Conservation (phyloP, 108 stramenopile genomes). For the Pseudonitzschia pungens region DNA sequence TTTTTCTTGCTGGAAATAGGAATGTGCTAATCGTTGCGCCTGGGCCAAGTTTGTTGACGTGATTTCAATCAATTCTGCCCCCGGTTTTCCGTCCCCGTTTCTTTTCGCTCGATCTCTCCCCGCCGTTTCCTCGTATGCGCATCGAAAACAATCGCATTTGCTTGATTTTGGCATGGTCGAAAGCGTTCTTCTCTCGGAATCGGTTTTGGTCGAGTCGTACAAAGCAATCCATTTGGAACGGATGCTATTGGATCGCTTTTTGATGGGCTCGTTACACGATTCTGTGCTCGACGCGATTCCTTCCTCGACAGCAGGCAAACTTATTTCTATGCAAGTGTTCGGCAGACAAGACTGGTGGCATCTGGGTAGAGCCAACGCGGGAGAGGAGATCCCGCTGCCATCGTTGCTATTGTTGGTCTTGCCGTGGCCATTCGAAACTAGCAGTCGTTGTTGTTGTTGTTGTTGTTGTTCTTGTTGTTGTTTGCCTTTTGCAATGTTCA, state of each 20-base stretch:
- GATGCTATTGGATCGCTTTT: neutral
- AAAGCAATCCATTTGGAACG: slow-evolving; percentile 7
- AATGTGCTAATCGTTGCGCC: slow-evolving; percentile 48
- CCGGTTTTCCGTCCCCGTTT: neutral
- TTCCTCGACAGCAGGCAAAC: neutral
- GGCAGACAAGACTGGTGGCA: slow-evolving; percentile 13
- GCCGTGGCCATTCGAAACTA: too few relatives aligned
- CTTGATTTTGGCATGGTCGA: slow-evolving; percentile 15
- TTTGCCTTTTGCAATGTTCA: neutral
- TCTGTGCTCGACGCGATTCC: neutral
- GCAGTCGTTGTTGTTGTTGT: too few relatives aligned
- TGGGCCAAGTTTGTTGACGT: neutral
- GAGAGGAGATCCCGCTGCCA: neutral
- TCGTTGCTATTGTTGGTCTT: too few relatives aligned
- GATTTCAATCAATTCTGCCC: slow-evolving; percentile 12
- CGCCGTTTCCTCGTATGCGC: slow-evolving; percentile 28
- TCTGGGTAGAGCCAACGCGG: neutral
- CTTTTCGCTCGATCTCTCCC: neutral
- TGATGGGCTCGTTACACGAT: neutral
- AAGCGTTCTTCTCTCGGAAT: slow-evolving; percentile 4
- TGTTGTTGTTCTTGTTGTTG: neutral
- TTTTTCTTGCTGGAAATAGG: slow-evolving; percentile 56
- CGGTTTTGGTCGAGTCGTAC: neutral
- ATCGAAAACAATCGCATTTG: slow-evolving; percentile 44
- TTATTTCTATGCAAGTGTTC: slow-evolving; percentile 11